phyloP scores from a whole-genome alignment of 2,329 filamentous ascomycete genomes.

The Metarhizium brunneum region DNA sequence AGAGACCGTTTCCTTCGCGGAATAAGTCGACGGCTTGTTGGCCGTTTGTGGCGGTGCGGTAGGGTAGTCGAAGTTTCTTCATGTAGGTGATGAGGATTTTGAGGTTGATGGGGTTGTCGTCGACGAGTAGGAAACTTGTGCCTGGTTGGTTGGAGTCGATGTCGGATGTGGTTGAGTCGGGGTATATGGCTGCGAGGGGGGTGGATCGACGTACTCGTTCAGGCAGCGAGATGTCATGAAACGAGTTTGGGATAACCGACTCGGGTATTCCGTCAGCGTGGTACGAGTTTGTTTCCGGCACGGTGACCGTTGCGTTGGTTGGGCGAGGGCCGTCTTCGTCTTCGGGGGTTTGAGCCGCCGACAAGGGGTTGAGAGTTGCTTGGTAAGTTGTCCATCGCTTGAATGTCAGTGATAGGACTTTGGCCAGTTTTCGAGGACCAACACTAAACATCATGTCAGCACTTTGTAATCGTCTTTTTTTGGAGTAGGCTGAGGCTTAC shows the following conservation, averaged over 20 bases:
- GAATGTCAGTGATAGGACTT: constrained; percentile 5
- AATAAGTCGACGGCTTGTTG: constrained; percentile 19
- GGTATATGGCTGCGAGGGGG: background rate
- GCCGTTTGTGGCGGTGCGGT: constrained; percentile 16
- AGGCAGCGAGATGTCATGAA: background rate
- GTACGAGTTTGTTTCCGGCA: background rate
- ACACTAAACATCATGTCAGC: constrained; percentile 13
- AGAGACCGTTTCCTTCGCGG: constrained; percentile 7
- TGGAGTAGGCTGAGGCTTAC: constrained; percentile 11
- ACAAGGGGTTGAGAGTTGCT: background rate
- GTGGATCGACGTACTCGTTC: constrained; percentile 2
- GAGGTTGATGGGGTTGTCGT: constrained; percentile 28
- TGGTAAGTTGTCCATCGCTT: constrained; percentile 5
- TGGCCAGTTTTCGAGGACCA: constrained; percentile 25
- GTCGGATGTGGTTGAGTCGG: background rate
- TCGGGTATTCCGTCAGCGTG: background rate
- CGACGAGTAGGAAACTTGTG: constrained; percentile 18
- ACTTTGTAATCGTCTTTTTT: background rate
- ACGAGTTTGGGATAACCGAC: background rate
- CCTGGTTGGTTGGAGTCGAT: background rate
- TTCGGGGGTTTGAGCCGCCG: constrained; percentile 1
- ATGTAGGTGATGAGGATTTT: constrained; percentile 19
- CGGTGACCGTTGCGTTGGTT: background rate
- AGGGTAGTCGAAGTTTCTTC: constrained; percentile 15
- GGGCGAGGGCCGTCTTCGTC: background rate